phyloP scores from a whole-genome alignment of 768 basidiomycete species.

The Sarcodon sp. region DNA sequence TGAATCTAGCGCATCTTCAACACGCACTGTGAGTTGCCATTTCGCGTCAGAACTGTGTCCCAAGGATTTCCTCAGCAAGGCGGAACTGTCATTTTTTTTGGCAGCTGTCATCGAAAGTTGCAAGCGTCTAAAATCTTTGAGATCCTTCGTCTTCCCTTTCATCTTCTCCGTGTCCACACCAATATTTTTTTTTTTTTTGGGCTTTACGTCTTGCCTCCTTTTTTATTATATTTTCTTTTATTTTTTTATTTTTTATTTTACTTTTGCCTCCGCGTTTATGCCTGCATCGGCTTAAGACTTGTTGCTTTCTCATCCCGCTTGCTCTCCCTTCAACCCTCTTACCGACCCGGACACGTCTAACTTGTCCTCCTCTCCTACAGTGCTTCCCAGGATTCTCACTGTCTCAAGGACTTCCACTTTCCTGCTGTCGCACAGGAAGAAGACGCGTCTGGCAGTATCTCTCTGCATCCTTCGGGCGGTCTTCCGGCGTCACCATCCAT shows the following conservation, averaged over 20 bases:
- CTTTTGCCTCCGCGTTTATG: background rate
- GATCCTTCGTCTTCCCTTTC: background rate
- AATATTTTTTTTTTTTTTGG: background rate
- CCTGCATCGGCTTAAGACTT: background rate
- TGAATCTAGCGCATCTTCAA: too few relatives aligned
- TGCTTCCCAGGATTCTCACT: too few relatives aligned
- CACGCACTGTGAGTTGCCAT: too few relatives aligned
- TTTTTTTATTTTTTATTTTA: background rate
- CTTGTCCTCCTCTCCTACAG: too few relatives aligned
- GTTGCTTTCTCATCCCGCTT: too few relatives aligned
- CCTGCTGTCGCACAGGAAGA: too few relatives aligned
- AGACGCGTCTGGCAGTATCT: constrained; percentile 8
- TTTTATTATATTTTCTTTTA: constrained; percentile 1
- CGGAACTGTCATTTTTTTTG: background rate
- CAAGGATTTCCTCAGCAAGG: too few relatives aligned
- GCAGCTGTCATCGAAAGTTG: background rate
- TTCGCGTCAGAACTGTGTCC: too few relatives aligned
- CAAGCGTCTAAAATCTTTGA: background rate
- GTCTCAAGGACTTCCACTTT: too few relatives aligned
- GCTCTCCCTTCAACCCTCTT: too few relatives aligned
- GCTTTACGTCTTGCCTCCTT: background rate
- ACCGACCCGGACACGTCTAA: too few relatives aligned
- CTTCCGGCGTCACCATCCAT: background rate
- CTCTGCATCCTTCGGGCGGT: background rate
- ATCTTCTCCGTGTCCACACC: background rate